Base-by-base conservation (phyloP, 768 basidiomycete species). In the Termitomyces sp. region DNA sequence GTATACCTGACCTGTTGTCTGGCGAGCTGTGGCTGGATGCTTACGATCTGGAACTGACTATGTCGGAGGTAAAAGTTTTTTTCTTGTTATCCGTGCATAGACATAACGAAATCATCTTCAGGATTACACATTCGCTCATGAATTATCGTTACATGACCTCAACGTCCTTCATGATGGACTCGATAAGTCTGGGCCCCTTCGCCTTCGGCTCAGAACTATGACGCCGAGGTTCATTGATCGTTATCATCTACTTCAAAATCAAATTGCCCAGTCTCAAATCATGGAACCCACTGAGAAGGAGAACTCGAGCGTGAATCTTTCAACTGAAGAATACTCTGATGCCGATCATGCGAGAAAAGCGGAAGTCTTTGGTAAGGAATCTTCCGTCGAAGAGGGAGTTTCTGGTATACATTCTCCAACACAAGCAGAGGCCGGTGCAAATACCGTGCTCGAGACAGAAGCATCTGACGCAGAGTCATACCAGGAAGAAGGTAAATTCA, bases 121-220 rank as follows among this genome's bases (percentile, higher is more conserved):
- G 88, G 88, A 90, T 65, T 86, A 88, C 63, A 67, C 83, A 28
- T 82, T 83, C 64, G 76, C 83, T 6, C 83, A 81, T 38, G 85
- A 88, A 70, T 72, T 86, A 51, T 83, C 83, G 53, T 71, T 90
- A 45, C 87, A 89, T 65, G 87, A 90, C 64, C 72, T 90, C 45
- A 84, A 85, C 65, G 73, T 82, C 43, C 67, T 89, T 30, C 86
- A 89, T 64, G 86, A 88, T 62, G 83, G 78, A 55, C 78, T 81
- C 63, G 78, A 79, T 58, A 67, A 85, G 54, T 58, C 70, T 61
- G 88, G 88, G 30, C 84, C 84, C 6, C 75, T 90, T 48, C 83
- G 84, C 41, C 71, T 88, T 43, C 75, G 74, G 50, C 67, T 89
- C 44, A 77, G 73, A 47, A 62, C 73, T 9, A 61, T 67, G 30